These are phyloP conservation scores for Iris macrosiphon DNA, from an alignment of 106 monocot species.

Conservation along the genomic window DNA sequence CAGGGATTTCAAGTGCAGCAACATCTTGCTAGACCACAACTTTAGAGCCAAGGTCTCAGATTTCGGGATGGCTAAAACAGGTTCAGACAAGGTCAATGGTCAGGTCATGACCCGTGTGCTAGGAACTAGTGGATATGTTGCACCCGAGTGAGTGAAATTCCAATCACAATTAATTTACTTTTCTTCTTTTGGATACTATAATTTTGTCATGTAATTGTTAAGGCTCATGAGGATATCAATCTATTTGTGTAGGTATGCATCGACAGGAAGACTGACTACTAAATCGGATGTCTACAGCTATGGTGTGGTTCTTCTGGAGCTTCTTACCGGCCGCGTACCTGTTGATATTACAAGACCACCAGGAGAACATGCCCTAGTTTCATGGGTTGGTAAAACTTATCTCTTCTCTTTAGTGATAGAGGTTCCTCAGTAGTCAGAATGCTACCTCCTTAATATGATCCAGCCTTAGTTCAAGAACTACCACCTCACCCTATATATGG, in stretches of 20 bases:
- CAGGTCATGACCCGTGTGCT: constrained; percentile 67
- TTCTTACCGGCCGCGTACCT: constrained; percentile 70
- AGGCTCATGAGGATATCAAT: background rate
- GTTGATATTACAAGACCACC: constrained; percentile 66
- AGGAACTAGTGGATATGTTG: constrained; percentile 86
- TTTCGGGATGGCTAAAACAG: constrained; percentile 84
- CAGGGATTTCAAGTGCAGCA: constrained; percentile 84
- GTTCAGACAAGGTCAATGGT: constrained; percentile 83
- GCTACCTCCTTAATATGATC: no score
- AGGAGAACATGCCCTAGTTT: constrained; percentile 73
- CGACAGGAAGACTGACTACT: constrained; percentile 71
- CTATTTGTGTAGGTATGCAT: constrained; percentile 64
- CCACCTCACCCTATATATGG: no score
- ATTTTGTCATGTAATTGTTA: no score
- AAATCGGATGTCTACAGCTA: constrained; percentile 99
- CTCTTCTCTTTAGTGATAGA: background rate
- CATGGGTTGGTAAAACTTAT: constrained; percentile 58
- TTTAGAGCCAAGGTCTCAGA: constrained; percentile 83
- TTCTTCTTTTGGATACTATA: no score
- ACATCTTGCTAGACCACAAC: constrained; percentile 72
- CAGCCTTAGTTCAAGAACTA: no score
- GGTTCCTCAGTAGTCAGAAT: background rate
- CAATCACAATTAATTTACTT: no score
- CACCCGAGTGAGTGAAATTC: constrained; percentile 94
- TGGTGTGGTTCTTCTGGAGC: constrained; percentile 86